Base-by-base conservation (phyloP, 2,329 filamentous ascomycete genomes). In the Ceratocystis cubensis region DNA sequence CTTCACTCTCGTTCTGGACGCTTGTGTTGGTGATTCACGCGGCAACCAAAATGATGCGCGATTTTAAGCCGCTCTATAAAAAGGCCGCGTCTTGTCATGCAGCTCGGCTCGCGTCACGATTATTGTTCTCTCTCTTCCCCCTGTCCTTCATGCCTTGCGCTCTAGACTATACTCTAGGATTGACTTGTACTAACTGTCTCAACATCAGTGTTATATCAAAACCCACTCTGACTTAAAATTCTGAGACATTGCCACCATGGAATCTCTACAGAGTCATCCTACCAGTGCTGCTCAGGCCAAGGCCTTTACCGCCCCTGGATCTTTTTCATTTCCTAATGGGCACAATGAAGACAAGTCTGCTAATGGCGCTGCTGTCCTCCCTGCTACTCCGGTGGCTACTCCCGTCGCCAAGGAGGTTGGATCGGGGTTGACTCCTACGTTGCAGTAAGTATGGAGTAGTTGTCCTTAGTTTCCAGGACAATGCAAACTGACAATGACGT, bases 291-390 rank as follows among this genome's bases (percentile, higher is more conserved):
- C 88, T 71, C 92, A 97, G 84, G 94, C 94, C 70, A 94, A 94
- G 82, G 91, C 89, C 75, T 96, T 97, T 78, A 96, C 92, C 73
- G 91, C 91, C 69, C 89, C 92, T 66, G 89, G 90, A 70, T 96
- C 91, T 72, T 82, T 97, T 72, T 96, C 92, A 69, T 97, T 95
- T 77, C 92, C 93, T 65, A 88, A 89, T 74, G 90, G 87, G 70
- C 86, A 87, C 72, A 86, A 86, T 72, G 93, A 90, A 68, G 69
- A 70, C 17, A 63, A 65, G 77, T 6, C 82, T 56, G 77, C 79
- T 69, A 84, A 83, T 75, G 88, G 85, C 79, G 87, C 84, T 78
- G 90, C 87, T 82, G 88, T 94, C 81, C 89, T 87, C 81, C 90
- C 90, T 81, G 83, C 83, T 70, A 96, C 94, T 77, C 93, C 93